phyloP scores from a whole-genome alignment of 2,329 filamentous ascomycete species.

The Pochonia chlamydosporia region DNA sequence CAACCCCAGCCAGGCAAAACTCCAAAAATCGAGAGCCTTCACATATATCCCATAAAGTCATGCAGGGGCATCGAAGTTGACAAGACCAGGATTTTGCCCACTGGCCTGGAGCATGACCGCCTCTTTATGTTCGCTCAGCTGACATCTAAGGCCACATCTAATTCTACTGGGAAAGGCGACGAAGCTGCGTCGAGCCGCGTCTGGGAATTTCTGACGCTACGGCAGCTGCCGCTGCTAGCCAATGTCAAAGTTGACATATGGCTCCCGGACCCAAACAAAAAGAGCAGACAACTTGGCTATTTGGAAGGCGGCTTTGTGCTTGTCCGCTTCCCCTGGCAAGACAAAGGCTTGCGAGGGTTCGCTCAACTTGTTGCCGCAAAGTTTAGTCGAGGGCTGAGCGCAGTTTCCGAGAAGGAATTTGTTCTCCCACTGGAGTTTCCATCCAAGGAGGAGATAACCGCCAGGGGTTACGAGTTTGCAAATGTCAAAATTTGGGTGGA shows the following conservation, averaged over 20 bases:
- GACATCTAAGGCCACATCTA: slow-evolving; percentile 7
- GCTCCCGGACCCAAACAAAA: slow-evolving; percentile 58
- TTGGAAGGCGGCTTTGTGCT: slow-evolving; percentile 56
- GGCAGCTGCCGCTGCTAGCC: slow-evolving; percentile 64
- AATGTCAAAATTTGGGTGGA: slow-evolving; percentile 63
- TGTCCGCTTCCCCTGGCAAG: slow-evolving; percentile 59
- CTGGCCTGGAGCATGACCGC: slow-evolving; percentile 73
- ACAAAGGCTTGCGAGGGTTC: slow-evolving; percentile 41
- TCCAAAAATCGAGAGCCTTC: slow-evolving; percentile 53
- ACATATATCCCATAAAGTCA: slow-evolving; percentile 79
- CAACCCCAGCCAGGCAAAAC: slow-evolving; percentile 15
- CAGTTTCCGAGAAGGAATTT: slow-evolving; percentile 57
- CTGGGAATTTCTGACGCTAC: slow-evolving; percentile 69
- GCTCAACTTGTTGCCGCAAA: slow-evolving; percentile 43
- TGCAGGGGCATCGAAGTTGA: slow-evolving; percentile 71
- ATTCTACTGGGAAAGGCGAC: neutral
- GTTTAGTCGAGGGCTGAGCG: slow-evolving; percentile 40
- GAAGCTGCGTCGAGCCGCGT: slow-evolving; percentile 16
- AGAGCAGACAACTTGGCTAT: slow-evolving; percentile 43
- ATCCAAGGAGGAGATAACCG: slow-evolving; percentile 47
- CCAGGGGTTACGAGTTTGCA: slow-evolving; percentile 53
- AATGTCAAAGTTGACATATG: slow-evolving; percentile 63
- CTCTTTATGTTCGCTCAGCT: slow-evolving; percentile 76
- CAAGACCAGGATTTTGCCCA: slow-evolving; percentile 55
- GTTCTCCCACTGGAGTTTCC: slow-evolving; percentile 61